Percentiles rank a stretch among this genome's conserved stretches.
phyloP scores from a whole-genome alignment of 2,329 filamentous ascomycete species.

The Fusarium succisae region DNA sequence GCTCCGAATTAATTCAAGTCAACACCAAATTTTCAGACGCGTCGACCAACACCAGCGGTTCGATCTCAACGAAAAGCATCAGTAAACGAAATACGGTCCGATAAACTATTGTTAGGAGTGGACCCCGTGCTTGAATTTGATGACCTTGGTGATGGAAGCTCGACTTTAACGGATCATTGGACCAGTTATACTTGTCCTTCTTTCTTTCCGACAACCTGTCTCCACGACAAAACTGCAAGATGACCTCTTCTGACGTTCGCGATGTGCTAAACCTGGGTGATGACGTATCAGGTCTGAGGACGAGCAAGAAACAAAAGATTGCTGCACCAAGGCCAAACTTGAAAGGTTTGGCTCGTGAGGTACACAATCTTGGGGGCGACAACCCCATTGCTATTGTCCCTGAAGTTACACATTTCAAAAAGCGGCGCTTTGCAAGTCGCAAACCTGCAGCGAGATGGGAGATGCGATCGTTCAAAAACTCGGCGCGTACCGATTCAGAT shows the following conservation, averaged over 20 bases:
- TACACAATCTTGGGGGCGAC: constrained; percentile 72
- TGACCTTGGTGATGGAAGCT: constrained; percentile 37
- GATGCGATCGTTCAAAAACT: constrained; percentile 77
- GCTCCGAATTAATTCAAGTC: constrained; percentile 2
- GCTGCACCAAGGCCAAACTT: constrained; percentile 67
- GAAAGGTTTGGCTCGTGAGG: constrained; percentile 72
- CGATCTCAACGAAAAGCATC: constrained; percentile 8
- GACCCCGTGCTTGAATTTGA: constrained; percentile 3
- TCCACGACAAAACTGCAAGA: constrained; percentile 50
- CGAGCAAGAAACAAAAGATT: constrained; percentile 79
- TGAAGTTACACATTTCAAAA: constrained; percentile 67
- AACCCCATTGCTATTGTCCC: constrained; percentile 74
- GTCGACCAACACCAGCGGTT: constrained; percentile 12
- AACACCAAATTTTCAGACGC: constrained; percentile 32
- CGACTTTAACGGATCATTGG: constrained; percentile 14
- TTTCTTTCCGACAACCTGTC: not conserved
- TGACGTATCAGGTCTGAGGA: constrained; percentile 59
- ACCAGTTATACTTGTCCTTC: not conserved
- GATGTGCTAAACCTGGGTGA: constrained; percentile 87
- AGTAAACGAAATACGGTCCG: not conserved
- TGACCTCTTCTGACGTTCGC: constrained; percentile 83
- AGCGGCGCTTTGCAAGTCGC: constrained; percentile 62
- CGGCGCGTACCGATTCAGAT: constrained; percentile 73
- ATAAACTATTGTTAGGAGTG: not conserved
- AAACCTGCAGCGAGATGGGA: constrained; percentile 72